phyloP scores from a whole-genome alignment of 345 rosid species.

The Linum trigynum region DNA sequence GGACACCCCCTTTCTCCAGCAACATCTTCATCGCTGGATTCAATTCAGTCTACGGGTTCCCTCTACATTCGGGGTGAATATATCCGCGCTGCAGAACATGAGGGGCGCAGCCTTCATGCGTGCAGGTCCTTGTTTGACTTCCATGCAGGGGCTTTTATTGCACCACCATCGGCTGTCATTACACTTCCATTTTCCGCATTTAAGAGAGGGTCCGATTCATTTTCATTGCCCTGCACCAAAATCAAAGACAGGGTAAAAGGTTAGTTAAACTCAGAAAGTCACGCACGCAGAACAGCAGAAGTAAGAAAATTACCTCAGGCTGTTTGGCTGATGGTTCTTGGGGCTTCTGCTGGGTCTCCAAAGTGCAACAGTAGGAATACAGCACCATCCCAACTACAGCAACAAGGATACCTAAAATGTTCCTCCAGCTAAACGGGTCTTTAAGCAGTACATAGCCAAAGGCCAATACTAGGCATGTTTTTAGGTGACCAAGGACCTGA shows the following conservation, averaged over 20 bases:
- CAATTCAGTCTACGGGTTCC: slow-evolving; percentile 17
- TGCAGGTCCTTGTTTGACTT: slow-evolving; percentile 81
- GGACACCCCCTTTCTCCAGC: slow-evolving; percentile 19
- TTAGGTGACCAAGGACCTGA: slow-evolving; percentile 98
- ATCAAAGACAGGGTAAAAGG: not conserved
- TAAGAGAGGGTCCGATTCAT: slow-evolving; percentile 72
- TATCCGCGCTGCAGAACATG: not conserved
- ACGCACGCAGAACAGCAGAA: not conserved
- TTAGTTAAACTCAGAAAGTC: not conserved
- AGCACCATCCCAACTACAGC: slow-evolving; percentile 93
- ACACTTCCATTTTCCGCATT: slow-evolving; percentile 64
- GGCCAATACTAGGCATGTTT: slow-evolving; percentile 96
- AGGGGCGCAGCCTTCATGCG: slow-evolving; percentile 37
- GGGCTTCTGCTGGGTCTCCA: slow-evolving; percentile 79
- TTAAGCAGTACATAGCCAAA: slow-evolving; percentile 85
- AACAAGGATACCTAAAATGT: slow-evolving; percentile 81
- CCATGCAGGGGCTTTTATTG: slow-evolving; percentile 54
- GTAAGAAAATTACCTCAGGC: slow-evolving; percentile 52
- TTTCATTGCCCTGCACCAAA: slow-evolving; percentile 52
- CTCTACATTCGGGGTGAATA: slow-evolving; percentile 7
- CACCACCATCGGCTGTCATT: slow-evolving; percentile 40
- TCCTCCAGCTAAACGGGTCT: slow-evolving; percentile 97
- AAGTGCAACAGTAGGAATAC: slow-evolving; percentile 70
- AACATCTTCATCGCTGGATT: slow-evolving; percentile 40
- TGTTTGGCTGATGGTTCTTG: slow-evolving; percentile 50